Evolutionary conservation across 257 asterid species (phyloP).

Genomic region (Jaltomata sinuosa): DNA sequence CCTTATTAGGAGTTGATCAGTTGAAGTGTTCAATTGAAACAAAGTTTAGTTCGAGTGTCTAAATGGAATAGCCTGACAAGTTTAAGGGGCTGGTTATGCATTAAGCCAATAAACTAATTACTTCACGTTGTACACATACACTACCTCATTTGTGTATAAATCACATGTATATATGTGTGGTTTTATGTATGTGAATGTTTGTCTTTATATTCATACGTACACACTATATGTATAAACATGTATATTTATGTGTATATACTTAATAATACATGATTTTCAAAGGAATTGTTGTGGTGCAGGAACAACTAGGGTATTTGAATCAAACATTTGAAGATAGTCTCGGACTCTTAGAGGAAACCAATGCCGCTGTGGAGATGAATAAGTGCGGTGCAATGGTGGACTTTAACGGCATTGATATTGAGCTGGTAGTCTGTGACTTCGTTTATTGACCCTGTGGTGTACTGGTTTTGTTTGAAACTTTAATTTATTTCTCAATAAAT

Average conservation of each 20-base stretch:
- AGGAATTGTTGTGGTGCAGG: constrained; percentile 26
- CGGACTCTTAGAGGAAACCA: constrained; percentile 63
- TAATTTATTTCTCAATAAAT: background rate
- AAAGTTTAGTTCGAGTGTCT: no score
- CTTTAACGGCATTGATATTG: constrained; percentile 54
- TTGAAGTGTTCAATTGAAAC: no score
- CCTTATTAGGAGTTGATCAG: no score
- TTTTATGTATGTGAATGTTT: background rate
- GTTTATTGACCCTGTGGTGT: background rate
- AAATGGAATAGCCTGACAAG: no score
- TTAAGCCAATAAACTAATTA: background rate
- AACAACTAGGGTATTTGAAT: constrained; percentile 56
- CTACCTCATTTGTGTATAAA: background rate
- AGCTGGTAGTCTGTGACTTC: constrained; percentile 31
- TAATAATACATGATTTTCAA: background rate
- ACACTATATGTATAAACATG: background rate
- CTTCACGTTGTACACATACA: background rate
- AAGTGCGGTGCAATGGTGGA: constrained; percentile 82
- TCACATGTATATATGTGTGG: background rate
- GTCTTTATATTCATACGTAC: background rate
- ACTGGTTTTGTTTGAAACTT: background rate
- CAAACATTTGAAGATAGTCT: constrained; percentile 50
- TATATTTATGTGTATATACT: background rate
- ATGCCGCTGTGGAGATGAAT: constrained; percentile 88
- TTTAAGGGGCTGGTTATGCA: no score